These are phyloP conservation scores for Geotrichum macrosporum DNA, from an alignment of 1,139 yeast species.

Conservation along the genomic window DNA sequence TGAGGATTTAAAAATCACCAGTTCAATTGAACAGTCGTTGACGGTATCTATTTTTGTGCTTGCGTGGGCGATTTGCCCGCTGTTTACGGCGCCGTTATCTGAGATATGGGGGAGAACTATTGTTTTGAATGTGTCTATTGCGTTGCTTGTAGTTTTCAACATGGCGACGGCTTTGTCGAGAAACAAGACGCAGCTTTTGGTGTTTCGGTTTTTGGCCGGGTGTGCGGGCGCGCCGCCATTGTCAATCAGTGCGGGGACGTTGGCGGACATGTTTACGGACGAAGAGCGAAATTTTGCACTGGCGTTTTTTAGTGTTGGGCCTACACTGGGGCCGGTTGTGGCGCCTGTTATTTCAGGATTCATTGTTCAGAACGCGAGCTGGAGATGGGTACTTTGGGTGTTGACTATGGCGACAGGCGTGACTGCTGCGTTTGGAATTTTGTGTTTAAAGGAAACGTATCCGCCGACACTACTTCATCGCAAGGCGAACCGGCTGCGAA, in stretches of 20 bases:
- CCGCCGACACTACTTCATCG: constrained; percentile 50
- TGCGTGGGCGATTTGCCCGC: constrained; percentile 62
- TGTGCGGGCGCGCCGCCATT: constrained; percentile 62
- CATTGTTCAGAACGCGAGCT: constrained; percentile 44
- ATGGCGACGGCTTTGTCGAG: constrained; percentile 55
- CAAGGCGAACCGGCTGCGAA: constrained; percentile 47
- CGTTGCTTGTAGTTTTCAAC: constrained; percentile 51
- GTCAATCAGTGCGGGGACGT: constrained; percentile 67
- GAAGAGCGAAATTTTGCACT: constrained; percentile 52
- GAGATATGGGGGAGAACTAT: constrained; percentile 56
- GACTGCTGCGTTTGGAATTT: constrained; percentile 44
- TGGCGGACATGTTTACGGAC: constrained; percentile 59
- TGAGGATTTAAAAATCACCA: constrained; percentile 42
- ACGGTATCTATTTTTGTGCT: constrained; percentile 56
- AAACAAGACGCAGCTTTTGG: constrained; percentile 52
- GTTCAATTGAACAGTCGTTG: constrained; percentile 43
- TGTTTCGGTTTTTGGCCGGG: constrained; percentile 59
- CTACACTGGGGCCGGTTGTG: constrained; percentile 59
- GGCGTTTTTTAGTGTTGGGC: constrained; percentile 58
- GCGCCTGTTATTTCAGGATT: constrained; percentile 60
- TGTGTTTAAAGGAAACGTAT: constrained; percentile 52
- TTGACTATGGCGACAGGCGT: constrained; percentile 52
- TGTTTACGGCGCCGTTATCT: constrained; percentile 56
- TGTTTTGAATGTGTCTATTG: constrained; percentile 49
- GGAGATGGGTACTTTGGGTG: constrained; percentile 66